Percentiles rank a stretch among this genome's conserved stretches.
These are phyloP conservation scores for Gossypium longicalyx DNA, from an alignment of 345 rosid genomes.

Conservation along the genomic window DNA sequence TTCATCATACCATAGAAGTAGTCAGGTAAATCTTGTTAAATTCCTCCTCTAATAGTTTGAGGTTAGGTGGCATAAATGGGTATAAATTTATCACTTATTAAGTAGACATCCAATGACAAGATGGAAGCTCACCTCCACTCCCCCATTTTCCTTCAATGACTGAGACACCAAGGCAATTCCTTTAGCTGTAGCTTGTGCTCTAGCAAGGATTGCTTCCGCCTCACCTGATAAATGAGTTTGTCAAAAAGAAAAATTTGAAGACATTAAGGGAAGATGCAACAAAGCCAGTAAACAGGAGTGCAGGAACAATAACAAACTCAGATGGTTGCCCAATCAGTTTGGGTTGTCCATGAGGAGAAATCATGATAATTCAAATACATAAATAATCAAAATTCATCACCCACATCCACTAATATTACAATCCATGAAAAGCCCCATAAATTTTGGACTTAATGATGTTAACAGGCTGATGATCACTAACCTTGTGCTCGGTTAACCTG, in stretches of 20 bases:
- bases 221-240: conserved; percentile 54
- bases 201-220: conserved; percentile 85
- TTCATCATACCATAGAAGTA: not conserved
- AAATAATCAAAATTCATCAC: conserved; percentile 1
- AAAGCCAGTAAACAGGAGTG: not conserved
- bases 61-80: no score
- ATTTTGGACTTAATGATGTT: not conserved
- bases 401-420: not conserved
- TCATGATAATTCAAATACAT: no score
- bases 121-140: conserved; percentile 61
- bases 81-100: not conserved
- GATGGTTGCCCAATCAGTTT: not conserved
- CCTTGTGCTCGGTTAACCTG: conserved; percentile 30
- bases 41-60: not conserved
- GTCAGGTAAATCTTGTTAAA: not conserved
- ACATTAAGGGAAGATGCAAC: not conserved
- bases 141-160: conserved; percentile 69
- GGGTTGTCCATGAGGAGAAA: not conserved
- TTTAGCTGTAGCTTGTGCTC: conserved; percentile 76
- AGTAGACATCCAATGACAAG: not conserved
- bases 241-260: not conserved
- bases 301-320: not conserved
- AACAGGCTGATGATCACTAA: not conserved
- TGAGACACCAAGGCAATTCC: conserved; percentile 65
- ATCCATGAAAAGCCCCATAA: not conserved